A percentile compares a stretch with the other conserved stretches of the same genome.
Evolutionary conservation across 1,284 basidiomycete genomes (phyloP).

Genomic region (Thecaphora frezii): DNA sequence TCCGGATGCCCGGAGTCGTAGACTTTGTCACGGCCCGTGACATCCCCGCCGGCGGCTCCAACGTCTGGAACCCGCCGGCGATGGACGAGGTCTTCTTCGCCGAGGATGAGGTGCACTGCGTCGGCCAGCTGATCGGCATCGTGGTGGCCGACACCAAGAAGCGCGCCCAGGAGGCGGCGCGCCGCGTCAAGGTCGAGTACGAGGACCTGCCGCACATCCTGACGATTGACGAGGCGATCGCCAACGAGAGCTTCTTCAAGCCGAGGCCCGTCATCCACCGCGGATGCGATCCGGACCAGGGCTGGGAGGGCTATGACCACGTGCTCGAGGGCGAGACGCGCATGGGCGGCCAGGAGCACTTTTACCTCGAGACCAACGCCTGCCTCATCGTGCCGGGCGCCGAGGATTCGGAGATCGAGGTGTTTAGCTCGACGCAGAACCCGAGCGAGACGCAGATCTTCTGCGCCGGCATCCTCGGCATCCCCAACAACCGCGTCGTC

Average conservation of each 20-base stretch:
- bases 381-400: conserved; percentile 56
- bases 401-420: conserved; percentile 59
- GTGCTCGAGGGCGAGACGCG: conserved; percentile 53
- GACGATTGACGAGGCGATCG: conserved; percentile 59
- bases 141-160: conserved; percentile 57
- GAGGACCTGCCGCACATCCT: conserved; percentile 58
- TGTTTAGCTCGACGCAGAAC: conserved; percentile 59
- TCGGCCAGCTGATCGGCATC: conserved; percentile 58
- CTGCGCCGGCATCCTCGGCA: conserved; percentile 56
- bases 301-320: conserved; percentile 39
- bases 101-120: conserved; percentile 53
- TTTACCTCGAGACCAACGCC: conserved; percentile 58
- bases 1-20: conserved; percentile 55
- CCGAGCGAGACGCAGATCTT: conserved; percentile 58
- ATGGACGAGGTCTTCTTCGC: conserved; percentile 60
- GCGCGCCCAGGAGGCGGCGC: conserved; percentile 57
- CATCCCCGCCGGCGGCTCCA: conserved; percentile 53
- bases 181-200: conserved; percentile 58
- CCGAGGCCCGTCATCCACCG: conserved; percentile 43
- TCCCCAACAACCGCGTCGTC: conserved; percentile 57
- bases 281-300: conserved; percentile 34
- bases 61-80: conserved; percentile 57
- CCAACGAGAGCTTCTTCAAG: conserved; percentile 41
- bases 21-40: conserved; percentile 54
- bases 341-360: conserved; percentile 57